Evolutionary conservation across 108 stramenopile species (phyloP).

Genomic region (Fragilaria crotonensis): DNA sequence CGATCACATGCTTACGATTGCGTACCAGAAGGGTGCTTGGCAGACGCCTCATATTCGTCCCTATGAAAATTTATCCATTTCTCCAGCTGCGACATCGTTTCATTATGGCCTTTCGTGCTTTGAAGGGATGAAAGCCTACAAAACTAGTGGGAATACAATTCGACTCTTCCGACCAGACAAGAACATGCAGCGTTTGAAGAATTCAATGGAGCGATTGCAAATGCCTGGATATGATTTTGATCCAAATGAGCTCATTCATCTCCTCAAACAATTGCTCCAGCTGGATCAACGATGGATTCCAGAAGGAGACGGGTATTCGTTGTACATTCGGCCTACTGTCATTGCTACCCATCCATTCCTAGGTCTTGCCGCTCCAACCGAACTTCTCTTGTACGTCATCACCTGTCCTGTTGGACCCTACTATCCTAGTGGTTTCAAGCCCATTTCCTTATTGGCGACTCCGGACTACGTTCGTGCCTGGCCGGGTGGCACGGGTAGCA

Average conservation of each 20-base stretch:
- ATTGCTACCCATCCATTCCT: conserved; percentile 85
- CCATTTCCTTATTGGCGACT: conserved; percentile 84
- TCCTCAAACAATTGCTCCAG: conserved; percentile 68
- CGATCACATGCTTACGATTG: conserved; percentile 90
- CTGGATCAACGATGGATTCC: conserved; percentile 91
- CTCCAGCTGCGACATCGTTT: conserved; percentile 81
- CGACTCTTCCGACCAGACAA: conserved; percentile 88
- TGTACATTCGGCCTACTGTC: conserved; percentile 94
- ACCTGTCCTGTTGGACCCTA: conserved; percentile 90
- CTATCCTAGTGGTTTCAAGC: conserved; percentile 89
- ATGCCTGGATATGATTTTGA: conserved; percentile 84
- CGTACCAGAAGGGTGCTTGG: conserved; percentile 75
- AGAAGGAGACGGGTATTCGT: conserved; percentile 87
- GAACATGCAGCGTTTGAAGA: conserved; percentile 79
- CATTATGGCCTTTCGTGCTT: conserved; percentile 96
- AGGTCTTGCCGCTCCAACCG: conserved; percentile 63
- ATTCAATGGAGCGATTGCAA: conserved; percentile 69
- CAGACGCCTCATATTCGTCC: conserved; percentile 67
- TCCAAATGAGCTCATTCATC: conserved; percentile 54
- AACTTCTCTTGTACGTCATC: conserved; percentile 73
- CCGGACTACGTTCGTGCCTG: conserved; percentile 86
- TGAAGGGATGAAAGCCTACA: conserved; percentile 91
- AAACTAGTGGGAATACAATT: conserved; percentile 25
- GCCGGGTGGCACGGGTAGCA: conserved; percentile 90
- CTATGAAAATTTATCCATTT: conserved; percentile 66